Base-by-base conservation (phyloP, 1,284 basidiomycete species). In the Boletellus dicymbophilus region DNA sequence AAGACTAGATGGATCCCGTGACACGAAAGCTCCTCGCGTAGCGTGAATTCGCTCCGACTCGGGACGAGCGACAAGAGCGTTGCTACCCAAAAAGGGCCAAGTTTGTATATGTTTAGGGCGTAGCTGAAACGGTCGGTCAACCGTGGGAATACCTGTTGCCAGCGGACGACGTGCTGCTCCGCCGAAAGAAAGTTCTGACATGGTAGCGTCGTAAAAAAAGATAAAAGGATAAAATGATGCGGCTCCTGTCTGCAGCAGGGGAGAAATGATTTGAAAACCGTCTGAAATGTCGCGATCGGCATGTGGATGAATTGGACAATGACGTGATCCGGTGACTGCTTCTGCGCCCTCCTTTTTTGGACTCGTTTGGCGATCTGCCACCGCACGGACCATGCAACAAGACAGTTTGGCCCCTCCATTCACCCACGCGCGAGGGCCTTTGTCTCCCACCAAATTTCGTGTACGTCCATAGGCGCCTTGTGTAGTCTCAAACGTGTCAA, bases 321-420 rank as follows among this genome's bases (percentile, higher is more conserved):
- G 65, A 69, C 65, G 63, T 65, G 63, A 65, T 69, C 65, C 63
- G 63, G 55, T 65, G 61, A 62, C 52, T 37, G 47, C 42, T 43
- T 49, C 22, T 28, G 30, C 37, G 44, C 43, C 26, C 41, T 15
- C 54, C 53, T 13, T 41, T 43, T 51, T 42, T 45, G 51, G 66
- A 28, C 34, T 45, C 16, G 43, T 53, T 39, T 48, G 36, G 42
- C 46, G 51, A 55, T 61, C 55, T 65, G 61, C 63, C 65, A 57
- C 61, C 65, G 66, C 62, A 65, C 62, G 65, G 62, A 58, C 67
- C 62, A 69, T 16, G 50, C 2, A 28, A 36, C 33, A 15, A 34
- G 6, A 44, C 42, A 25, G 20, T 25, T n/a, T 30, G 22, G 31
- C 16, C 3, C 33, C 33, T 18, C 16, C n/a, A 36, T 6, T 18